Conservation (phyloP, 768 basidiomycete species). For the Rhodotorula sphaerocarpa region DNA sequence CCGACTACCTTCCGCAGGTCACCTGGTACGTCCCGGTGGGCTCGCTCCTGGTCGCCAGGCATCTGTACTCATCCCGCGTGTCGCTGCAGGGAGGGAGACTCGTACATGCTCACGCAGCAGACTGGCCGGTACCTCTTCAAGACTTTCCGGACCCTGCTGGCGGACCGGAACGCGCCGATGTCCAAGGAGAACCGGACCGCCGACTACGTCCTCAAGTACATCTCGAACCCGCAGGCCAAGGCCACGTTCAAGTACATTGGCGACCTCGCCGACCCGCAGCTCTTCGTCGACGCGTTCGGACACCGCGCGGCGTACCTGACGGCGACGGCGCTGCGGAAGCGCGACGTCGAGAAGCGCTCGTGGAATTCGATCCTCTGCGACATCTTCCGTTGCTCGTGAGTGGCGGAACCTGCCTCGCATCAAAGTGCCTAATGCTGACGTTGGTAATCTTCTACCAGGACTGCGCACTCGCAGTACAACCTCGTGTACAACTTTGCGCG, state of each 20-base stretch:
- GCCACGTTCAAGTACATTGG: constrained; percentile 34
- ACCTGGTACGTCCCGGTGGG: constrained; percentile 25
- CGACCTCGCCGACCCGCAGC: constrained; percentile 31
- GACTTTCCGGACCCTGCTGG: constrained; percentile 23
- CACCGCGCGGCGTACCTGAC: constrained; percentile 38
- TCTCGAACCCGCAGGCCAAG: constrained; percentile 28
- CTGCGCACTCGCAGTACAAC: constrained; percentile 40
- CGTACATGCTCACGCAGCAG: constrained; percentile 35
- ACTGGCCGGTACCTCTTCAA: constrained; percentile 37
- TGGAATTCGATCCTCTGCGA: constrained; percentile 36
- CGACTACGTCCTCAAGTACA: constrained; percentile 33
- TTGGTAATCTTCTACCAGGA: background rate
- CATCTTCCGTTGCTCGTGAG: constrained; percentile 36
- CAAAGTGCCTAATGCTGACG: constrained; percentile 4
- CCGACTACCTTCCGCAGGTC: constrained; percentile 39
- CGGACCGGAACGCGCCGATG: constrained; percentile 23
- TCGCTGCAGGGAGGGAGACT: constrained; percentile 6
- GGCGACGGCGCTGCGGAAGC: constrained; percentile 33
- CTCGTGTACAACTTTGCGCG: constrained; percentile 40
- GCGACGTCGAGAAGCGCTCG: constrained; percentile 34
- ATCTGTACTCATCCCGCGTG: background rate
- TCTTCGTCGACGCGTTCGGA: constrained; percentile 38
- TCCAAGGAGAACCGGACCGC: constrained; percentile 26
- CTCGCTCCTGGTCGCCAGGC: background rate
- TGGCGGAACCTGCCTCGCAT: background rate